Base-by-base conservation (phyloP, 345 rosid genomes). In the Heritiera littoralis region DNA sequence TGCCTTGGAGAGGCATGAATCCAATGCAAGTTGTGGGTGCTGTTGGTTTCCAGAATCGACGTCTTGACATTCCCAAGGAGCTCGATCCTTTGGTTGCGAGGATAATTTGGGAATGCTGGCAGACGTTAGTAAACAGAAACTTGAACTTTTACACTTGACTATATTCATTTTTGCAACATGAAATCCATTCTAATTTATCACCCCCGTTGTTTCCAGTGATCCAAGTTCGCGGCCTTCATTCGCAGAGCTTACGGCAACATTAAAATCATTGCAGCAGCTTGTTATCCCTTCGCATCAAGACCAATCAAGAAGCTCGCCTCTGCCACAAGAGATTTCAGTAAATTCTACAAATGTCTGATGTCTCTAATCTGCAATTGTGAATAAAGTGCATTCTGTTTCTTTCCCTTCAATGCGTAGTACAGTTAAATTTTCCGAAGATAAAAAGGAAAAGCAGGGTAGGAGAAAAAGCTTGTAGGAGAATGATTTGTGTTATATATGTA, bases 21-120 rank as follows among this genome's bases (percentile, higher is more conserved):
- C 99, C 99, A 2, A 97, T 97, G 99, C 99, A 97, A 86, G 99
- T 94, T 61, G 99, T 97, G 28, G 98, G 99, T 82, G 99, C 98
- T 3, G 99, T 97, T 52, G 99, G 99, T 83, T 97, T 97, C 85
- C 98, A 97, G 85, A 97, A 93, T 72, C 94, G 96, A 0, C 92
- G 99, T 78, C 98, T 91, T 60, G 99, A 97, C 77, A 92, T 94
- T 79, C 98, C 98, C 12, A 92, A 94, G 87, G 99, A 97, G 81
- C 80, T 93, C 41, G 99, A 97, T 85, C 99, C 99, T 17, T 65
- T 87, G 70, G 99, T 97, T 55, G 97, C 88, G 28, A 87, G 92
- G 78, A 94, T 94, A 82, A 97, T 97, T 71, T 85, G 84, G 86
- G 87, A 93, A 88, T 97, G 99, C 80, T 97, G 99, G 99, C 99